Base-by-base conservation (phyloP, 805 yeast genomes). In the Lachancea fermentati region DNA sequence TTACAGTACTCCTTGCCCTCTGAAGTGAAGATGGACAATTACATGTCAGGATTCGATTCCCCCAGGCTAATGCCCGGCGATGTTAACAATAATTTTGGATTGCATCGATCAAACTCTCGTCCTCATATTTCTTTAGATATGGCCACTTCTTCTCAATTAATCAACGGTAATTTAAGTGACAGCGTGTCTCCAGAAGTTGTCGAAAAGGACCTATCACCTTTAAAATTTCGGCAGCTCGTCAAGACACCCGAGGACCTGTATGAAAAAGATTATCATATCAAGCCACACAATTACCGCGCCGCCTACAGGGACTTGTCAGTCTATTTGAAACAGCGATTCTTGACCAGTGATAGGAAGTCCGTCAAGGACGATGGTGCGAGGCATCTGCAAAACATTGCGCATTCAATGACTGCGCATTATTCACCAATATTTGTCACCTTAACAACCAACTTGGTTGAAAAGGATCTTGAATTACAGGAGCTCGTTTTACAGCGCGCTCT, bases 341-440 rank as follows among this genome's bases (percentile, higher is more conserved):
- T 49, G 16, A 44, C 41, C 4, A 39, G 45, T 31, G 36, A 38
- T 11, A 18, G 9, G 8, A 28, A 16, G 14, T 15, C 16, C 11
- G 19, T 3, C 9, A 36, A 22, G 17, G 19, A 25, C 24, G 35
- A 37, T 32, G 42, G 37, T 4, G 22, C 42, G 12, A 40, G 47
- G 30, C 63, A 62, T 33, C 40, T 64, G 36, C 52, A 57, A 46
- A 50, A 47, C 16, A 65, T 69, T 43, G 71, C 72, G 6, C 60
- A 60, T 44, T 63, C 71, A 2, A 69, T 69, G 63, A 69, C 69
- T n/a, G 59, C 59, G 2, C 66, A 63, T 16, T 81, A 80, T 54
- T 66, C 91, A 39, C 91, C 93, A 9, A 77, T 85, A 11, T 85
- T 85, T 51, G 82, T 81, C 14, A 78, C 87, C 15, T 81, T 88